phyloP scores from a whole-genome alignment of 2,329 filamentous ascomycete species.

The Scedosporium apiospermum region DNA sequence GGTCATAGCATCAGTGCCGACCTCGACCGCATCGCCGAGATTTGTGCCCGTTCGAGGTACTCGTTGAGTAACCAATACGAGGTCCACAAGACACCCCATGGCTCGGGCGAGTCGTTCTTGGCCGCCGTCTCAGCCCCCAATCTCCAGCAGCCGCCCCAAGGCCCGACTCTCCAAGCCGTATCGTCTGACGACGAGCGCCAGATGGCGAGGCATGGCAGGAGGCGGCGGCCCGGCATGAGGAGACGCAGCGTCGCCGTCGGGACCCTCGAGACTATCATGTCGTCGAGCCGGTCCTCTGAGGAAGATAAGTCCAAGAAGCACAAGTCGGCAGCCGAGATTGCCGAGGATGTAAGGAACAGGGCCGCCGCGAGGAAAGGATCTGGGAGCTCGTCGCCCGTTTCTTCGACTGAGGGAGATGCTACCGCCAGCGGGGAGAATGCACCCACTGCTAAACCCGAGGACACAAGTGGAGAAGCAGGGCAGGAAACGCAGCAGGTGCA shows the following conservation, averaged over 20 bases:
- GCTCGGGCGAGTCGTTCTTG: conserved; percentile 42
- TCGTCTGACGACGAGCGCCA: conserved; percentile 46
- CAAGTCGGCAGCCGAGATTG: conserved; percentile 46
- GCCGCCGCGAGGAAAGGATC: conserved; percentile 23
- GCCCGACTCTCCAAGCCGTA: conserved; percentile 48
- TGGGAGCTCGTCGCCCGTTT: conserved; percentile 20
- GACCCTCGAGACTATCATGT: conserved; percentile 58
- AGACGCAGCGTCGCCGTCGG: conserved; percentile 48
- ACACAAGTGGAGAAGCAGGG: no score
- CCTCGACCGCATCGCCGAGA: conserved; percentile 56
- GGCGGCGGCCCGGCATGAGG: conserved; percentile 25
- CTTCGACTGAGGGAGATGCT: conserved; percentile 16
- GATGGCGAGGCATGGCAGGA: conserved; percentile 26
- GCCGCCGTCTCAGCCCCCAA: conserved; percentile 17
- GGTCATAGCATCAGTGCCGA: conserved; percentile 44
- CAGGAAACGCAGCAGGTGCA: neutral
- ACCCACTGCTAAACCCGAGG: neutral
- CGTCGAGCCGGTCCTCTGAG: conserved; percentile 53
- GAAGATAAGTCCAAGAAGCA: conserved; percentile 49
- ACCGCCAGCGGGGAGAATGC: neutral
- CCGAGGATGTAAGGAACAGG: conserved; percentile 43
- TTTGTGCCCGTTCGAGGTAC: conserved; percentile 55
- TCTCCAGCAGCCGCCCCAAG: conserved; percentile 22
- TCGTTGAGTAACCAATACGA: conserved; percentile 60
- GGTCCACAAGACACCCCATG: conserved; percentile 54